Conservation (phyloP, 1,284 basidiomycete species). For the Gomphus bonarii region DNA sequence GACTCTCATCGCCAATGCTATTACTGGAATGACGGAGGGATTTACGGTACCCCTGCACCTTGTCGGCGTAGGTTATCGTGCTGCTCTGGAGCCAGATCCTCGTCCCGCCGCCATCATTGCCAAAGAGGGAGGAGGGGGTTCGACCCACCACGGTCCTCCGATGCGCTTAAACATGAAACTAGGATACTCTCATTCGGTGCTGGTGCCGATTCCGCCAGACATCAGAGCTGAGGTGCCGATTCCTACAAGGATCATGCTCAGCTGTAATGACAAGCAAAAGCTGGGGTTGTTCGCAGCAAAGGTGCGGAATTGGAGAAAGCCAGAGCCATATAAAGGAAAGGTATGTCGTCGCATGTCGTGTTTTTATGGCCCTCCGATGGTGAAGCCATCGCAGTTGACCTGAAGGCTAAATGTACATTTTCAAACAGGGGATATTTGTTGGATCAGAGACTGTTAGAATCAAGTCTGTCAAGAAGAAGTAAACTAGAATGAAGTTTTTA, state of each 20-base stretch:
- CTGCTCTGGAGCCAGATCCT: conserved; percentile 81
- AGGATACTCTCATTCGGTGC: conserved; percentile 84
- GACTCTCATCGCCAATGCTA: conserved; percentile 81
- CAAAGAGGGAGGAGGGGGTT: conserved; percentile 40
- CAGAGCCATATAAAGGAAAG: conserved; percentile 98
- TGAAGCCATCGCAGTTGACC: not conserved
- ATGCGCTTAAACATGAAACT: conserved; percentile 75
- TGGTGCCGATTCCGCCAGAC: conserved; percentile 70
- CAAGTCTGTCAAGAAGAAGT: conserved; percentile 94
- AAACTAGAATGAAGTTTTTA: conserved; percentile 19
- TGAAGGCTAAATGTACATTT: not conserved
- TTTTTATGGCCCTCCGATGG: conserved; percentile 10
- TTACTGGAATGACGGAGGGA: conserved; percentile 83
- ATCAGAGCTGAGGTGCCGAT: conserved; percentile 68
- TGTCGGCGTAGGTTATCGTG: conserved; percentile 94
- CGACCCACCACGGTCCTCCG: conserved; percentile 33
- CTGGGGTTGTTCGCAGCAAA: conserved; percentile 85
- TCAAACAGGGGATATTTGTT: conserved; percentile 77
- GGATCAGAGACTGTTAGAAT: conserved; percentile 83
- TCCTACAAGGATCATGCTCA: conserved; percentile 59
- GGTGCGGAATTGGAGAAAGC: conserved; percentile 76
- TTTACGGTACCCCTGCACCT: conserved; percentile 78
- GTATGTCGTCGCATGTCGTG: conserved; percentile 33
- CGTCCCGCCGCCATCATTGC: conserved; percentile 17
- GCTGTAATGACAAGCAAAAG: conserved; percentile 65